Percentiles rank a stretch among this genome's conserved stretches.
phyloP scores from a whole-genome alignment of 495 filamentous ascomycete species.

The Penicillium bialowiezense region DNA sequence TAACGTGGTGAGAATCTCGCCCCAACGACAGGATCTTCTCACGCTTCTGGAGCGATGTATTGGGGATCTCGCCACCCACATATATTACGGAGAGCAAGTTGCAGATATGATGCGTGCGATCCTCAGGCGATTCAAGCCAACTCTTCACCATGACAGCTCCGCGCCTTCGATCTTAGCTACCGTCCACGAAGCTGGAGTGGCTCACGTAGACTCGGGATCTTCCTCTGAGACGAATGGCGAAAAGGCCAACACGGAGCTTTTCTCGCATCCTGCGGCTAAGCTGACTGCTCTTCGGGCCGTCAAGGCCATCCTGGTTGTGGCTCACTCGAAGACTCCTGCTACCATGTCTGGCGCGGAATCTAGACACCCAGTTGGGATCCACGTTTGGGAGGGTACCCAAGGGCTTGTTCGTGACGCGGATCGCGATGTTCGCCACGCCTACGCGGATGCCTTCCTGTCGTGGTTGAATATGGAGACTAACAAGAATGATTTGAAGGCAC shows the following conservation, averaged over 20 bases:
- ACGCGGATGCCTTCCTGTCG: conserved; percentile 73
- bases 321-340: conserved; percentile 61
- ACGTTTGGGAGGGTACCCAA: conserved; percentile 89
- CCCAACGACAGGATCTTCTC: conserved; percentile 53
- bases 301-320: conserved; percentile 74
- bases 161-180: conserved; percentile 35
- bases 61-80: conserved; percentile 82
- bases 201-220: conserved; percentile 6
- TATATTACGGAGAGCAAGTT: conserved; percentile 93
- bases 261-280: conserved; percentile 70
- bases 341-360: conserved; percentile 60
- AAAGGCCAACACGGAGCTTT: conserved; percentile 44
- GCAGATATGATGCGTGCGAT: conserved; percentile 85
- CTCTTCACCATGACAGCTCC: conserved; percentile 37
- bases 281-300: conserved; percentile 75
- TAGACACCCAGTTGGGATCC: conserved; percentile 68
- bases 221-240: conserved; percentile 22
- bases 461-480: conserved; percentile 82
- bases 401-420: conserved; percentile 80
- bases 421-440: conserved; percentile 73
- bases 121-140: conserved; percentile 69
- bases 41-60: conserved; percentile 70
- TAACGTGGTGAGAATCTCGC: conserved; percentile 34
- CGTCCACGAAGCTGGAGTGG: conserved; percentile 33
- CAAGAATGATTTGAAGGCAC: conserved; percentile 58